phyloP scores from a whole-genome alignment of 306 rosid genomes.

The Lathyrus sativus region DNA sequence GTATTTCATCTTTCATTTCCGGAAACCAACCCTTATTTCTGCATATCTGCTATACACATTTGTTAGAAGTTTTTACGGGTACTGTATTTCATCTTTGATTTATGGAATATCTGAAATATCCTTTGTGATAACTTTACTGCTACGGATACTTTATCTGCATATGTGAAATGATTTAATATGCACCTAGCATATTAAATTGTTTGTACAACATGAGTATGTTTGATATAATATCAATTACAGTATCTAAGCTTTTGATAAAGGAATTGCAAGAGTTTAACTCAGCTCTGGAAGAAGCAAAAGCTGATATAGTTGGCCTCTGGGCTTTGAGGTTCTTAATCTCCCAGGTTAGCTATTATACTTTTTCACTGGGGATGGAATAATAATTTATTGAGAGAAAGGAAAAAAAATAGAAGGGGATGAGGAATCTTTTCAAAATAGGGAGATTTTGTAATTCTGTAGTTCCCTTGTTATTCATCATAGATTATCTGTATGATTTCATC shows the following conservation, averaged over 20 bases:
- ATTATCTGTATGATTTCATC: slow-evolving; percentile 32
- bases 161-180: neutral
- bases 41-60: neutral
- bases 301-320: slow-evolving; percentile 98
- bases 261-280: slow-evolving; percentile 94
- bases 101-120: no score
- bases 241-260: slow-evolving; percentile 51
- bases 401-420: no score
- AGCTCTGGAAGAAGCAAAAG: slow-evolving; percentile 95
- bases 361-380: neutral
- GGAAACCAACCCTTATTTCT: no score
- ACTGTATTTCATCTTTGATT: no score
- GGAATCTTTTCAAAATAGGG: no score
- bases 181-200: neutral
- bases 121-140: neutral
- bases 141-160: neutral
- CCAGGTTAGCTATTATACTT: slow-evolving; percentile 55
- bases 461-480: neutral
- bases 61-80: no score
- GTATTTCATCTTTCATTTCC: no score
- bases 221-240: slow-evolving; percentile 16
- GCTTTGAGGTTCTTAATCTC: slow-evolving; percentile 71
- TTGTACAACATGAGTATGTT: slow-evolving; percentile 11
- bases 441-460: no score
- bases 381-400: no score